phyloP scores from a whole-genome alignment of 1,284 basidiomycete species.

The Anthracocystis panici-leucophaei region DNA sequence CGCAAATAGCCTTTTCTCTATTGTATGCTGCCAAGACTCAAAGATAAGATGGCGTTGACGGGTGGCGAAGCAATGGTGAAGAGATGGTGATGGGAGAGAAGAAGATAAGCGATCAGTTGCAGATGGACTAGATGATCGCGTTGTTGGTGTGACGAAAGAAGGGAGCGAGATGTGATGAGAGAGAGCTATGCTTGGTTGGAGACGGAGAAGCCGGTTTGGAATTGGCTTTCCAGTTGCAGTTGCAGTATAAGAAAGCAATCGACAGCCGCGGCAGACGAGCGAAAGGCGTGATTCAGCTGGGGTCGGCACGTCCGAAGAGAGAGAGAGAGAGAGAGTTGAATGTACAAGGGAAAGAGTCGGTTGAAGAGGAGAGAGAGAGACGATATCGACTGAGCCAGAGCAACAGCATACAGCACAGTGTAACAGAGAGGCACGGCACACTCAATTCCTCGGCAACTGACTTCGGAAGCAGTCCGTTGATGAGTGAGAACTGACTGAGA shows the following conservation, averaged over 20 bases:
- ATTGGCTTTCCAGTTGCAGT: too few relatives aligned
- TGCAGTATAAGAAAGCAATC: neutral
- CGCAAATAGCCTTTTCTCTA: neutral
- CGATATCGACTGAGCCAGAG: neutral
- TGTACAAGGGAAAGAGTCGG: neutral
- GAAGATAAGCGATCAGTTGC: too few relatives aligned
- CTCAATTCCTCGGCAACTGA: neutral
- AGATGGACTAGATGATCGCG: neutral
- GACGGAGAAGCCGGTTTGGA: neutral
- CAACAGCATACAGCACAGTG: neutral
- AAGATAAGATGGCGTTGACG: too few relatives aligned
- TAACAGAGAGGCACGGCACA: neutral
- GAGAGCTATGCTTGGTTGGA: neutral
- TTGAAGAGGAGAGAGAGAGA: neutral
- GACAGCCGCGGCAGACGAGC: neutral
- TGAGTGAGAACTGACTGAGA: slow-evolving; percentile 2
- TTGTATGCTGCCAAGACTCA: neutral
- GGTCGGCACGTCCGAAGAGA: too few relatives aligned
- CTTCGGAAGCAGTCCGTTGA: slow-evolving; percentile 1
- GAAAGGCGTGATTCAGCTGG: neutral
- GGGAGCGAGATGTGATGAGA: neutral
- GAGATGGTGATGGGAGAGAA: too few relatives aligned
- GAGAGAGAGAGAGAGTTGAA: neutral
- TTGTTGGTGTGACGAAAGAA: neutral
- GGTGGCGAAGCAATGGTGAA: too few relatives aligned